These are phyloP conservation scores for Lactarius evosmus DNA, from an alignment of 768 basidiomycete genomes.

Conservation along the genomic window DNA sequence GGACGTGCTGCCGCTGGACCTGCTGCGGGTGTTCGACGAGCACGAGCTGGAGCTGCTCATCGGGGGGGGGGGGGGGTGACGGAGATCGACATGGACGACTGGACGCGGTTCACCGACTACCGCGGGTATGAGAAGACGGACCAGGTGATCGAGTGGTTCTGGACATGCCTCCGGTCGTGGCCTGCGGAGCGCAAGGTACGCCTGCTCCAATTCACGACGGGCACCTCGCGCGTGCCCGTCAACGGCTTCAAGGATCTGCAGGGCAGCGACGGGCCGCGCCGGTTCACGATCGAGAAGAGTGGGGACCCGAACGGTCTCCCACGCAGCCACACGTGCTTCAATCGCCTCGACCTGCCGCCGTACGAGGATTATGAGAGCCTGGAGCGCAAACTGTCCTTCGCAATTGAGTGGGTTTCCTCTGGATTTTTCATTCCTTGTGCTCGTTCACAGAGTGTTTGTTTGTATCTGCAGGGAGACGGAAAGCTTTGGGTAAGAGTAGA, in stretches of 20 bases:
- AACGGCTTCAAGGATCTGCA: slow-evolving; percentile 95
- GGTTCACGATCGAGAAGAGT: slow-evolving; percentile 94
- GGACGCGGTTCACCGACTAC: slow-evolving; percentile 95
- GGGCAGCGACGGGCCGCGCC: slow-evolving; percentile 85
- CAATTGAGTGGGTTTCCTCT: slow-evolving; percentile 62
- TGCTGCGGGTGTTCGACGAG: slow-evolving; percentile 89
- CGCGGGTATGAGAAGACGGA: slow-evolving; percentile 83
- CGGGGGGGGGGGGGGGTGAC: slow-evolving; percentile 73
- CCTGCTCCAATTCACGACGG: slow-evolving; percentile 84
- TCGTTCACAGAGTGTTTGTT: not conserved
- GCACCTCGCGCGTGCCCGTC: slow-evolving; percentile 78
- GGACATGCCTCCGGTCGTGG: slow-evolving; percentile 89
- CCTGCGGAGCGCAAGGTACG: slow-evolving; percentile 85
- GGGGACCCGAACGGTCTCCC: slow-evolving; percentile 86
- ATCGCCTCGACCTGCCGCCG: slow-evolving; percentile 81
- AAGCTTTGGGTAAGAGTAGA: slow-evolving; percentile 53
- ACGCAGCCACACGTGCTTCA: slow-evolving; percentile 93
- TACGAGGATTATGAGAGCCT: slow-evolving; percentile 86
- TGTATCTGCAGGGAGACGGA: slow-evolving; percentile 59
- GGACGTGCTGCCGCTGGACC: slow-evolving; percentile 78
- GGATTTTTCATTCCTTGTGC: not conserved
- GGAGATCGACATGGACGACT: slow-evolving; percentile 64
- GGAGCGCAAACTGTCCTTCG: slow-evolving; percentile 80
- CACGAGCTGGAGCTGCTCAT: slow-evolving; percentile 85
- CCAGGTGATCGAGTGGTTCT: slow-evolving; percentile 93